phyloP scores from a whole-genome alignment of 2,329 filamentous ascomycete genomes.

The Nannizziopsis barbatae region DNA sequence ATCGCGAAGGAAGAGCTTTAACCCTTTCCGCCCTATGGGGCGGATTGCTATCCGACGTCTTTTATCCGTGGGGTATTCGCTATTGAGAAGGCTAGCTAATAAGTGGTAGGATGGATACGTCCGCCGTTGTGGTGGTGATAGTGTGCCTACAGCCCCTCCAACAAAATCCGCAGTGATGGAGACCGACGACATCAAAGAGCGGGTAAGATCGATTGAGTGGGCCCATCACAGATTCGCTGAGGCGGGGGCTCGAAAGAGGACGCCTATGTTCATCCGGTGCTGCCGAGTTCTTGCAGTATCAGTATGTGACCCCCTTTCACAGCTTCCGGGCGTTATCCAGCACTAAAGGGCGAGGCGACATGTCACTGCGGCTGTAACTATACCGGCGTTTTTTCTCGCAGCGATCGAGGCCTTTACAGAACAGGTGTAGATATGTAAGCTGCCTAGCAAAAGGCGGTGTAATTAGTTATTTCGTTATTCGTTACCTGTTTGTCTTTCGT shows the following conservation, averaged over 20 bases:
- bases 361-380: conserved; percentile 3
- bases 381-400: neutral
- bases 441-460: too few species aligned
- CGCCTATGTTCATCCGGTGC: neutral
- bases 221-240: conserved; percentile 6
- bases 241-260: neutral
- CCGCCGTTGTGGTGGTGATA: neutral
- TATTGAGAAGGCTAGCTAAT: neutral
- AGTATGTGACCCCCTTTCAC: neutral
- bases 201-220: conserved; percentile 4
- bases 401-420: neutral
- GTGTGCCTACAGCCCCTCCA: conserved; percentile 5
- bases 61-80: neutral
- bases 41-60: neutral
- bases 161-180: conserved; percentile 1
- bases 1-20: conserved; percentile 7
- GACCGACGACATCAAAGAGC: conserved; percentile 5
- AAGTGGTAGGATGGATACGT: neutral
- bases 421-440: neutral
- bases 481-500: neutral
- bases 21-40: conserved; percentile 5
- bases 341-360: neutral
- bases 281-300: too few species aligned
- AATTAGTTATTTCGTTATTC: too few species aligned
- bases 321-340: conserved; percentile 4